A percentile compares a stretch with the other conserved stretches of the same genome.
Evolutionary conservation across 805 yeast genomes (phyloP).

Genomic region (Pichia insulana): DNA sequence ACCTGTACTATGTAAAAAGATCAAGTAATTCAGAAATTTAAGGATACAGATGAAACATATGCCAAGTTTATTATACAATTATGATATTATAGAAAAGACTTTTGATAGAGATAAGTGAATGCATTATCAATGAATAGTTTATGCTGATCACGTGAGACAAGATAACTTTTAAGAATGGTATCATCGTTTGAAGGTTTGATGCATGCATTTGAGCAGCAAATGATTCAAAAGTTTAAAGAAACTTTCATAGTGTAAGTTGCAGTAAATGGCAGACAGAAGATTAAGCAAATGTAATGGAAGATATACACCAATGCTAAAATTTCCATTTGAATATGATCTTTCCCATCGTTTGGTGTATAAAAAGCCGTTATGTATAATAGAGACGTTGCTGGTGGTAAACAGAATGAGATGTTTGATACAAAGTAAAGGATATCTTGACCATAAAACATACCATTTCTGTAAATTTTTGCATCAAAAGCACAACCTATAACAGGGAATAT

Average conservation of each 20-base stretch:
- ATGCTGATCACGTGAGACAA: no score
- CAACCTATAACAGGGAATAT: slow-evolving; percentile 76
- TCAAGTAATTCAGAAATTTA: no score
- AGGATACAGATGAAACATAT: no score
- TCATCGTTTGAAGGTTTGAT: no score
- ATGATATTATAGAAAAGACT: no score
- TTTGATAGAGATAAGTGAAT: no score
- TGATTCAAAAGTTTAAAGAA: slow-evolving; percentile 30
- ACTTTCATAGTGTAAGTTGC: slow-evolving; percentile 60
- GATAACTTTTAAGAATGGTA: no score
- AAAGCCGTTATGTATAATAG: slow-evolving; percentile 84
- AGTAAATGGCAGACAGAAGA: slow-evolving; percentile 64
- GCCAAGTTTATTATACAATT: no score
- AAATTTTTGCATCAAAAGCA: slow-evolving; percentile 53
- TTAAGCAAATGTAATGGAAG: slow-evolving; percentile 61
- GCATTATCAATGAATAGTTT: no score
- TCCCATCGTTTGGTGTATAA: slow-evolving; percentile 57
- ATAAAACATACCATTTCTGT: slow-evolving; percentile 55
- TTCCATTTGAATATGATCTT: slow-evolving; percentile 64
- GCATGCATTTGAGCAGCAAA: no score
- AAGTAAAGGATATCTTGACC: slow-evolving; percentile 55
- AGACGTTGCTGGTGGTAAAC: slow-evolving; percentile 83
- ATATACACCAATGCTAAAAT: slow-evolving; percentile 71
- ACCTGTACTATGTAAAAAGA: no score
- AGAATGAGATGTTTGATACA: slow-evolving; percentile 63